Conservation (phyloP, 495 filamentous ascomycete species). For the Tuber microsphaerosporum region DNA sequence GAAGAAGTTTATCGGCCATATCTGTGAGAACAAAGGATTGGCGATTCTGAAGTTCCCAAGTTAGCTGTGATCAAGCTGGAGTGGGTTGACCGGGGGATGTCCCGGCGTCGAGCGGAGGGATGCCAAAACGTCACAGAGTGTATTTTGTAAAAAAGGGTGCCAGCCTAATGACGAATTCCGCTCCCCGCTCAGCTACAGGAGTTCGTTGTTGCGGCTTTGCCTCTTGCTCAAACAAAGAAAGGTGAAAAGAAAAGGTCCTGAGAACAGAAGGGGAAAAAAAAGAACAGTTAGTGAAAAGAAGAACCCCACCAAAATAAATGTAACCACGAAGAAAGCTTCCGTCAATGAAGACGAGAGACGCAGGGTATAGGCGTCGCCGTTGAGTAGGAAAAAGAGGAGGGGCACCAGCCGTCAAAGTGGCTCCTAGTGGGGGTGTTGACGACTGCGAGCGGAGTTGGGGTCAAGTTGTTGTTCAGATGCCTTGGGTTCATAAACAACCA, state of each 20-base stretch:
- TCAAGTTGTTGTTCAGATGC: neutral
- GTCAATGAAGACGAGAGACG: neutral
- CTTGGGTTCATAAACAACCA: neutral
- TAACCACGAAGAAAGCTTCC: constrained; percentile 1
- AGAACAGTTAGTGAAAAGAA: neutral
- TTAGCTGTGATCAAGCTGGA: neutral
- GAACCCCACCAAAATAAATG: constrained; percentile 1
- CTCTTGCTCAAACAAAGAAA: neutral
- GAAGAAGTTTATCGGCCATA: constrained; percentile 41
- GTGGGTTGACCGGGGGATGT: neutral
- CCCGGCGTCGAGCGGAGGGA: neutral
- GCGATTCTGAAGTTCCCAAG: neutral
- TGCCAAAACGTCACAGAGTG: neutral
- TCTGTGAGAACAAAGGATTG: neutral
- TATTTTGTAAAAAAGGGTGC: neutral
- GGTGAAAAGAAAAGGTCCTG: neutral
- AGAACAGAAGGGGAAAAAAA: neutral
- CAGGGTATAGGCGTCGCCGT: neutral
- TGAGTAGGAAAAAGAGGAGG: neutral
- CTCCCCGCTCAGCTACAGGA: neutral
- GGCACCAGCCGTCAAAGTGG: neutral
- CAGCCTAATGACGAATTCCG: constrained; percentile 1
- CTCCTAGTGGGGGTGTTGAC: constrained; percentile 1
- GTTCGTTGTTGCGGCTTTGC: neutral
- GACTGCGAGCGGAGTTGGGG: constrained; percentile 5